Conservation (phyloP, 2,329 filamentous ascomycete species). For the Verticillium albo-atrum region DNA sequence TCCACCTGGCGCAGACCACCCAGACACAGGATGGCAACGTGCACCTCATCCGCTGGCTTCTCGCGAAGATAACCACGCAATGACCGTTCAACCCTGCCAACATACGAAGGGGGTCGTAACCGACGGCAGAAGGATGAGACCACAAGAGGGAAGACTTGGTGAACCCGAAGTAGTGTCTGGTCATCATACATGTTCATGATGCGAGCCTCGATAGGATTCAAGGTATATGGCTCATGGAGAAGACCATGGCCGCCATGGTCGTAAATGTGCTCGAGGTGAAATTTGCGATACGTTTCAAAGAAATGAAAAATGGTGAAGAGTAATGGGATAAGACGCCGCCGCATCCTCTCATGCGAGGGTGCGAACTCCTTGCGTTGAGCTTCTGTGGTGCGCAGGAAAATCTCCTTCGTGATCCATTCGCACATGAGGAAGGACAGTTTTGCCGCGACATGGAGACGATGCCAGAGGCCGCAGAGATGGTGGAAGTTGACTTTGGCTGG, state of each 20-base stretch:
- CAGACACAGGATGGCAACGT: slow-evolving; percentile 54
- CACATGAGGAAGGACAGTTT: slow-evolving; percentile 60
- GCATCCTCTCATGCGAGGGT: slow-evolving; percentile 59
- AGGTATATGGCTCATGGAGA: slow-evolving; percentile 47
- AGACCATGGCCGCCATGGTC: slow-evolving; percentile 48
- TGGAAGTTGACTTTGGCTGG: slow-evolving; percentile 48
- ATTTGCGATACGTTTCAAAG: slow-evolving; percentile 58
- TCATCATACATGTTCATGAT: slow-evolving; percentile 64
- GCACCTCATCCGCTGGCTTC: slow-evolving; percentile 57
- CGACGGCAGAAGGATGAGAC: slow-evolving; percentile 61
- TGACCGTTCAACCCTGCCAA: slow-evolving; percentile 57
- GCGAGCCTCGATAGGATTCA: slow-evolving; percentile 58
- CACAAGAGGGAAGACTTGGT: slow-evolving; percentile 60
- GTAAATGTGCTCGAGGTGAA: slow-evolving; percentile 53
- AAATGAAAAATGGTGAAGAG: slow-evolving; percentile 65
- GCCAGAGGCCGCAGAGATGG: slow-evolving; percentile 61
- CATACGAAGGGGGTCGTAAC: slow-evolving; percentile 59
- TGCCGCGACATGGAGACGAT: slow-evolving; percentile 59
- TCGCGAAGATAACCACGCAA: slow-evolving; percentile 60
- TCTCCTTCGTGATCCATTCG: slow-evolving; percentile 61
- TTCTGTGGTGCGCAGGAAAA: slow-evolving; percentile 56
- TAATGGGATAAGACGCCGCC: slow-evolving; percentile 57
- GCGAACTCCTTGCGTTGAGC: slow-evolving; percentile 52
- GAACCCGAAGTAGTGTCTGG: slow-evolving; percentile 56
- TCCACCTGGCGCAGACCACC: slow-evolving; percentile 61